phyloP scores from a whole-genome alignment of 2,329 filamentous ascomycete genomes.

The Arthrobotrys sinensis region DNA sequence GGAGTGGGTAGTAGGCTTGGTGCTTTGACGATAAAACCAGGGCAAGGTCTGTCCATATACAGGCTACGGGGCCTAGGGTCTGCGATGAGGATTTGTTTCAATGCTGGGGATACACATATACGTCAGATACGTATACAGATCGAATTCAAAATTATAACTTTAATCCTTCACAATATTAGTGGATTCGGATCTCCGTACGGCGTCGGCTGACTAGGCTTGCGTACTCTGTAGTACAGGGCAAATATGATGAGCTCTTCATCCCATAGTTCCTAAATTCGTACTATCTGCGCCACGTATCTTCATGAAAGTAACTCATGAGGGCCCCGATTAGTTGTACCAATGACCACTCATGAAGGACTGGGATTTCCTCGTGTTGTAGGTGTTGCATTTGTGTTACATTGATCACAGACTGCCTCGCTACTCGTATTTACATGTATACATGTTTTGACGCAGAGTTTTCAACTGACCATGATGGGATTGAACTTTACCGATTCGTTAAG shows the following conservation, averaged over 20 bases:
- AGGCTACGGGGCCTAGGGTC: no score
- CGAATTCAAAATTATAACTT: no score
- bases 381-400: slow-evolving; percentile 7
- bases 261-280: slow-evolving; percentile 14
- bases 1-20: neutral
- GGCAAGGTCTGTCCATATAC: neutral
- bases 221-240: neutral
- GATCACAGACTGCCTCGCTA: no score
- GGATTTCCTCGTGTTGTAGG: slow-evolving; percentile 8
- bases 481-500: no score
- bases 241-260: slow-evolving; percentile 37
- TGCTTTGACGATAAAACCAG: neutral
- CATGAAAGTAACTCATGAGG: neutral
- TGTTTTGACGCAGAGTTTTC: no score
- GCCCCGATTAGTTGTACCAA: neutral
- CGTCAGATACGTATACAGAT: no score
- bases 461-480: no score
- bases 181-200: no score
- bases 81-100: no score
- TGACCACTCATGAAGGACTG: neutral
- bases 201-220: neutral
- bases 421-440: no score
- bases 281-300: neutral
- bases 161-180: no score
- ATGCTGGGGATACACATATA: no score